Conservation (phyloP, 2,329 filamentous ascomycete species). For the Venturia carpophila region DNA sequence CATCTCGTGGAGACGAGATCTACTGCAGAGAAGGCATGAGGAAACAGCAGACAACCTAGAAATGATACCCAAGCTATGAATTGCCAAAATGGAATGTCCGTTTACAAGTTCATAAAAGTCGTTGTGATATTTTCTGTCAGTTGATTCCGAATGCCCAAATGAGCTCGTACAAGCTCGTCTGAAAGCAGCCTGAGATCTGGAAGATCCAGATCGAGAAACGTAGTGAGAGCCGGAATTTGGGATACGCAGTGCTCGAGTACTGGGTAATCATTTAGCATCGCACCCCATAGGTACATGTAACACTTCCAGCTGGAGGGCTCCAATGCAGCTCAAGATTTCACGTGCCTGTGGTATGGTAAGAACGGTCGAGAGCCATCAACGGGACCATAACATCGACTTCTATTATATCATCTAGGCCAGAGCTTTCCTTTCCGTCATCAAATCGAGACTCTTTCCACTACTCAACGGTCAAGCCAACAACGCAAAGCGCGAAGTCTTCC, state of each 20-base stretch:
- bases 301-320: not conserved
- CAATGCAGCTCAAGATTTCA: not conserved
- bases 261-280: not conserved
- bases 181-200: no score
- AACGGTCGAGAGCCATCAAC: not conserved
- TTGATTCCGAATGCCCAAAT: no score
- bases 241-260: not conserved
- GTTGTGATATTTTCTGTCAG: not conserved
- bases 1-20: slow-evolving; percentile 38
- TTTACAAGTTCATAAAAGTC: not conserved
- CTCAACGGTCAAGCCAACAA: no score
- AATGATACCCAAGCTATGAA: not conserved
- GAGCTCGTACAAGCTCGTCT: no score
- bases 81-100: not conserved
- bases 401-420: not conserved
- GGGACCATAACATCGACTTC: not conserved
- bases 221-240: no score
- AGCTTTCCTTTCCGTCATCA: not conserved
- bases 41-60: not conserved
- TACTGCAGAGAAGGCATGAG: not conserved
- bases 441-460: no score
- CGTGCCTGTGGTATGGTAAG: not conserved
- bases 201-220: no score
- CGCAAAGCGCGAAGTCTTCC: no score
- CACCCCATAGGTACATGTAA: not conserved